A percentile compares a stretch with the other conserved stretches of the same genome.
Conservation (phyloP, 306 rosid genomes). For the Sicyos baderoa region DNA sequence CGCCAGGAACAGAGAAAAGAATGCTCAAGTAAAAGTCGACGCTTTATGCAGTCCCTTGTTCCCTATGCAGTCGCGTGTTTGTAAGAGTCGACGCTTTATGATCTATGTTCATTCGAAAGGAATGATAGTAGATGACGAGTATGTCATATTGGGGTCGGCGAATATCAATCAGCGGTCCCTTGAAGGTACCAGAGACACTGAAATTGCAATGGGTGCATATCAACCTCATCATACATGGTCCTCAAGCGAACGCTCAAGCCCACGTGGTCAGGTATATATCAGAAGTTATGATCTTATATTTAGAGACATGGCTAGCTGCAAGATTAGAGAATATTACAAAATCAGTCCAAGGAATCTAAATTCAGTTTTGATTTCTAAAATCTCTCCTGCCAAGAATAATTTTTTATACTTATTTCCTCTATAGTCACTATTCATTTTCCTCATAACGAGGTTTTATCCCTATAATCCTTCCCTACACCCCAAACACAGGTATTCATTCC, state of each 20-base stretch:
- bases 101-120: not conserved
- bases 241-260: conserved; percentile 39
- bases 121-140: conserved; percentile 65
- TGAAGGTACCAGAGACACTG: conserved; percentile 90
- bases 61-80: conserved; percentile 45
- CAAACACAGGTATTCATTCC: too few relatives aligned
- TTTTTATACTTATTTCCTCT: too few relatives aligned
- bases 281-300: not conserved
- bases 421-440: too few relatives aligned
- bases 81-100: conserved; percentile 45
- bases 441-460: too few relatives aligned
- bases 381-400: not conserved
- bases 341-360: not conserved
- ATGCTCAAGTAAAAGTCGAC: conserved; percentile 56
- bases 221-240: conserved; percentile 69
- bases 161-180: conserved; percentile 76
- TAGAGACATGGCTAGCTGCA: not conserved
- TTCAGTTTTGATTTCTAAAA: not conserved
- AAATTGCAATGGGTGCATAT: conserved; percentile 86
- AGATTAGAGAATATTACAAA: not conserved
- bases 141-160: conserved; percentile 78
- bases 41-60: too few relatives aligned
- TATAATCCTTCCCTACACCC: too few relatives aligned
- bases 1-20: conserved; percentile 23
- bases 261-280: conserved; percentile 58